Percentiles rank a stretch among this genome's conserved stretches.
These are phyloP conservation scores for Tylopilus sp. DNA, from an alignment of 768 basidiomycete species.

Conservation along the genomic window DNA sequence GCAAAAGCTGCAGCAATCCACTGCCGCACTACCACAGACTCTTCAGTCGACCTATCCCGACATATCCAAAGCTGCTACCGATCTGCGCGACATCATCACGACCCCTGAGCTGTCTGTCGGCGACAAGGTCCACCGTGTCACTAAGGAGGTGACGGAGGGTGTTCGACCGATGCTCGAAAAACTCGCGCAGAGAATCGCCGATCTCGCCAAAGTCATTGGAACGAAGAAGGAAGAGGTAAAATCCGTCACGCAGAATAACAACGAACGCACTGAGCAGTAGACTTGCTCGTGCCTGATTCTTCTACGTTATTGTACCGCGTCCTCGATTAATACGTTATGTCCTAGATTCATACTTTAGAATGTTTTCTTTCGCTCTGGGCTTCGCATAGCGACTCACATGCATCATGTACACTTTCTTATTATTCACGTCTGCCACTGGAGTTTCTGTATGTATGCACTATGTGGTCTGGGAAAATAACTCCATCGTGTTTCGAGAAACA, in stretches of 20 bases:
- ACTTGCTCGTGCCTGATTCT: neutral
- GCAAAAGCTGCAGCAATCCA: conserved; percentile 60
- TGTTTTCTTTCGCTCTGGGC: conserved; percentile 8
- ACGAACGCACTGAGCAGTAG: conserved; percentile 12
- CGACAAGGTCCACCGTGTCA: conserved; percentile 59
- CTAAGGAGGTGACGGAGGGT: conserved; percentile 55
- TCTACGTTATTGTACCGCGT: conserved; percentile 6
- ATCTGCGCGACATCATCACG: conserved; percentile 52
- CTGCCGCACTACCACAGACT: conserved; percentile 54
- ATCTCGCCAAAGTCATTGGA: conserved; percentile 24
- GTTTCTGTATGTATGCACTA: conserved; percentile 18
- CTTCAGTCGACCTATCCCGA: conserved; percentile 58
- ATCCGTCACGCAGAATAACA: conserved; percentile 5
- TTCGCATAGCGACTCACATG: conserved; percentile 15
- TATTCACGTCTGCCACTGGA: conserved; percentile 6
- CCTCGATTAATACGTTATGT: conserved; percentile 12
- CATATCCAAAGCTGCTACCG: conserved; percentile 47
- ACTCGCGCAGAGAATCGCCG: conserved; percentile 38
- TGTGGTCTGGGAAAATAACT: conserved; percentile 3
- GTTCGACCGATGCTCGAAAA: conserved; percentile 61
- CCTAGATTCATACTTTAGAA: conserved; percentile 29
- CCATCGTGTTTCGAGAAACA: too few species aligned
- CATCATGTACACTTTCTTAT: conserved; percentile 21
- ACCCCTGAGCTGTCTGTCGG: conserved; percentile 53
- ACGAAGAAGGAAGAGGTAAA: conserved; percentile 28